Evolutionary conservation across 2,329 filamentous ascomycete genomes (phyloP).

Genomic region (Triangularia setosa): DNA sequence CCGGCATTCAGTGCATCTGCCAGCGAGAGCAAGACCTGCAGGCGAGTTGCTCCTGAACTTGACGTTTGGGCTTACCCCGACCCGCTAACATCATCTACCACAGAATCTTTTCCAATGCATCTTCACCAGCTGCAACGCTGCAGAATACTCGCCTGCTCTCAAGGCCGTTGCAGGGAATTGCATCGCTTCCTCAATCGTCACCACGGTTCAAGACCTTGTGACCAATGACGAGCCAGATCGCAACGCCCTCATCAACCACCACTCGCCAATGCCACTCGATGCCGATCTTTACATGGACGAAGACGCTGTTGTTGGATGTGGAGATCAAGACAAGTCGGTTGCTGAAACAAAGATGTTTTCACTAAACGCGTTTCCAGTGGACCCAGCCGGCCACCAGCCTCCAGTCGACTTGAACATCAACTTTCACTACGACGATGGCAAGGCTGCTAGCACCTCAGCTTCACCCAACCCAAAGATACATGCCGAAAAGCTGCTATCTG

Average conservation of each 20-base stretch:
- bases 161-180: slow-evolving; percentile 11
- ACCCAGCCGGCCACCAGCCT: background rate
- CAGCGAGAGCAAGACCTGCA: slow-evolving; percentile 13
- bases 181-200: slow-evolving; percentile 6
- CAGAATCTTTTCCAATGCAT: slow-evolving; percentile 18
- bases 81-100: background rate
- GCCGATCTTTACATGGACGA: slow-evolving; percentile 10
- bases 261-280: slow-evolving; percentile 13
- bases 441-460: background rate
- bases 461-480: slow-evolving; percentile 11
- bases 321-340: background rate
- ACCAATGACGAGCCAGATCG: background rate
- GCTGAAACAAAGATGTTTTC: background rate
- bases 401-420: slow-evolving; percentile 20
- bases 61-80: background rate
- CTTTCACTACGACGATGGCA: slow-evolving; percentile 11
- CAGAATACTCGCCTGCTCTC: slow-evolving; percentile 11
- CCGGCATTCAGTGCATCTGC: slow-evolving; percentile 10
- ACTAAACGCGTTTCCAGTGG: background rate
- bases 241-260: slow-evolving; percentile 4
- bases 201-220: slow-evolving; percentile 7
- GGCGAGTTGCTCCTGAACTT: slow-evolving; percentile 1
- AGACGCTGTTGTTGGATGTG: background rate
- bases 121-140: slow-evolving; percentile 19
- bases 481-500: slow-evolving; percentile 5